Conservation (phyloP, 768 basidiomycete species). For the Boletus pseudopeckii region DNA sequence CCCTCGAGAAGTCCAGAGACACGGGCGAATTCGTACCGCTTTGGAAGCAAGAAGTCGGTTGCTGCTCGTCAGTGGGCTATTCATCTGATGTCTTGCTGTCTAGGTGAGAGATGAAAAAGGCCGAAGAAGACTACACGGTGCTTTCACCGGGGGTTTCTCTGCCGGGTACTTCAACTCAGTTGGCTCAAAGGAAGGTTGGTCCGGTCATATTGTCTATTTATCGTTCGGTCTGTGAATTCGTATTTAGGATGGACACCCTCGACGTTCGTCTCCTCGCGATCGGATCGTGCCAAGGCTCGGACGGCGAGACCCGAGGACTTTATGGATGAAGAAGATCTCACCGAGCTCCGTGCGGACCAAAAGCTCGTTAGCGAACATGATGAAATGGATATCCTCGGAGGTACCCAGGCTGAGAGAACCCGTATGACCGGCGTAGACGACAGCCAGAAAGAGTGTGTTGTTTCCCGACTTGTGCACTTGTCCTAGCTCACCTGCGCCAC, state of each 20-base stretch:
- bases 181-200: constrained; percentile 88
- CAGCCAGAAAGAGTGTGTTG: constrained; percentile 36
- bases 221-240: background rate
- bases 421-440: constrained; percentile 37
- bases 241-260: constrained; percentile 87
- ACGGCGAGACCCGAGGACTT: constrained; percentile 80
- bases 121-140: constrained; percentile 89
- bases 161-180: constrained; percentile 97
- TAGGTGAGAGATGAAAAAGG: constrained; percentile 94
- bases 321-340: constrained; percentile 98
- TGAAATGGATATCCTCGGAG: constrained; percentile 66
- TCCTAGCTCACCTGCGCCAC: background rate
- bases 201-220: background rate
- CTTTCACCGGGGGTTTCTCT: constrained; percentile 97
- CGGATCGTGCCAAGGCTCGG: constrained; percentile 61
- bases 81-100: constrained; percentile 11
- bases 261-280: constrained; percentile 87
- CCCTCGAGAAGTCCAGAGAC: constrained; percentile 92
- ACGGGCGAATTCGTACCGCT: constrained; percentile 92
- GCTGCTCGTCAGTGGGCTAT: constrained; percentile 16
- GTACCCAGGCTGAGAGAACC: constrained; percentile 46
- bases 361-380: constrained; percentile 78
- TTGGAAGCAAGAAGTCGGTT: constrained; percentile 92
- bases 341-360: constrained; percentile 71
- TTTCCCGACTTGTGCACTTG: background rate